Percentiles rank a stretch among this genome's conserved stretches.
These are phyloP conservation scores for Eimeria sp. DNA, from an alignment of 169 alveolate species.

Conservation along the genomic window DNA sequence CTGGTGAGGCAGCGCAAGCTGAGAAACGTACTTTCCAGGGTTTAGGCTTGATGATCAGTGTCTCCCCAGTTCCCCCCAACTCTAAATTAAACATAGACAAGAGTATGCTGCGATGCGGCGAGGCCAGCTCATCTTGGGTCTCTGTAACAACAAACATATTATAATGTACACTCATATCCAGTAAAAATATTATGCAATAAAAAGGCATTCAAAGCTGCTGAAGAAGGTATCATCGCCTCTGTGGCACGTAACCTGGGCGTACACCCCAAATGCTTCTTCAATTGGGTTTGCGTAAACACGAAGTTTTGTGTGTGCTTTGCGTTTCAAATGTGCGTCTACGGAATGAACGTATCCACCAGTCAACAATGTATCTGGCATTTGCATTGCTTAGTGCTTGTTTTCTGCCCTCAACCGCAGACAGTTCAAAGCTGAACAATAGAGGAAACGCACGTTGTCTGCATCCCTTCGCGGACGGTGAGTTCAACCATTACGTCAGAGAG, in stretches of 20 bases:
- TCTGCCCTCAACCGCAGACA: background rate
- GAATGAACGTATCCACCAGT: background rate
- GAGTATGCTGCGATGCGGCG: background rate
- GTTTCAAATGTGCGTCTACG: background rate
- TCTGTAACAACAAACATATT: background rate
- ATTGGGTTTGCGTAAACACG: background rate
- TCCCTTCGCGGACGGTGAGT: slow-evolving; percentile 44
- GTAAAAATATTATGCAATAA: background rate
- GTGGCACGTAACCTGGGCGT: background rate
- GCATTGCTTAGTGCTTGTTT: background rate
- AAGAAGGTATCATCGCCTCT: background rate
- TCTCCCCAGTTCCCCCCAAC: background rate
- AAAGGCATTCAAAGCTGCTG: background rate
- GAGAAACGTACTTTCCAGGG: background rate
- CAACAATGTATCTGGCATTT: background rate
- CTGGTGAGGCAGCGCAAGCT: background rate
- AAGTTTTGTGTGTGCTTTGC: background rate
- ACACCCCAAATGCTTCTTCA: background rate
- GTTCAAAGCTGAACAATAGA: slow-evolving; percentile 6
- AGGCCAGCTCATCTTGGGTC: background rate
- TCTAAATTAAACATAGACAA: background rate
- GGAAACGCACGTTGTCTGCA: background rate
- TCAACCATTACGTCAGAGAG: too few species aligned
- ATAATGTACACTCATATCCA: background rate
- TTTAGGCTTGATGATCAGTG: background rate